These are phyloP conservation scores for Phytophthora fragariae DNA, from an alignment of 352 stramenopile genomes.

Conservation along the genomic window DNA sequence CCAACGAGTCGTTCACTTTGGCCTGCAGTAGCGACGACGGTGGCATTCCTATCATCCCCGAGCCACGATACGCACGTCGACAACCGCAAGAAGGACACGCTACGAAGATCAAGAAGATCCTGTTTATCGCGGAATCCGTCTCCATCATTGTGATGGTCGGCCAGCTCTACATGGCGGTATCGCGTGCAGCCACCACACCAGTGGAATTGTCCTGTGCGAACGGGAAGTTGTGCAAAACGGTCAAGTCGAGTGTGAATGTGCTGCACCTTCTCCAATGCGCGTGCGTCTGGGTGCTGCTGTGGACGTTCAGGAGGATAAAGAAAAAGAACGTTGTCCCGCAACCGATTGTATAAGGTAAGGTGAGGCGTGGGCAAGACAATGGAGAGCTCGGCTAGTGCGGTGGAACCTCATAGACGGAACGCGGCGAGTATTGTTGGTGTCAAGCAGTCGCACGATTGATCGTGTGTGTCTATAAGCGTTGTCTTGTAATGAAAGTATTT, in stretches of 20 bases:
- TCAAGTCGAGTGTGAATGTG: slow-evolving; percentile 41
- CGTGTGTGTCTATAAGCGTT: not conserved
- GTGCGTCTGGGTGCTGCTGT: slow-evolving; percentile 44
- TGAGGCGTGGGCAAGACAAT: not conserved
- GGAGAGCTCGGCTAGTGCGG: not conserved
- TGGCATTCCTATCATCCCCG: slow-evolving; percentile 21
- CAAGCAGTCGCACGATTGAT: no score
- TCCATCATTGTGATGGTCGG: slow-evolving; percentile 46
- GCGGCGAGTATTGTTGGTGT: not conserved
- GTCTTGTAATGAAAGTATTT: not conserved
- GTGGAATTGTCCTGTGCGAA: slow-evolving; percentile 65
- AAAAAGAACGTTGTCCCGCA: slow-evolving; percentile 26
- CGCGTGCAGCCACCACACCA: slow-evolving; percentile 23
- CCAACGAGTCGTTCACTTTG: slow-evolving; percentile 53
- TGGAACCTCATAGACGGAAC: not conserved
- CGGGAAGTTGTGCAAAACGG: slow-evolving; percentile 49
- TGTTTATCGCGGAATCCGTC: slow-evolving; percentile 54
- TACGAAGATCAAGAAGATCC: slow-evolving; percentile 55
- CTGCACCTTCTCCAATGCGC: slow-evolving; percentile 48
- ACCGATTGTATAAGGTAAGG: slow-evolving; percentile 32
- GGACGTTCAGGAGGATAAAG: slow-evolving; percentile 38
- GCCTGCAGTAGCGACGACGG: slow-evolving; percentile 32
- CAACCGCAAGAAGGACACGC: slow-evolving; percentile 41
- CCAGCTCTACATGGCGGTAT: slow-evolving; percentile 46
- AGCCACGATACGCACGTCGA: slow-evolving; percentile 17